Percentiles rank a stretch among this genome's conserved stretches.
phyloP scores from a whole-genome alignment of 306 rosid species.

The Pueraria montana region DNA sequence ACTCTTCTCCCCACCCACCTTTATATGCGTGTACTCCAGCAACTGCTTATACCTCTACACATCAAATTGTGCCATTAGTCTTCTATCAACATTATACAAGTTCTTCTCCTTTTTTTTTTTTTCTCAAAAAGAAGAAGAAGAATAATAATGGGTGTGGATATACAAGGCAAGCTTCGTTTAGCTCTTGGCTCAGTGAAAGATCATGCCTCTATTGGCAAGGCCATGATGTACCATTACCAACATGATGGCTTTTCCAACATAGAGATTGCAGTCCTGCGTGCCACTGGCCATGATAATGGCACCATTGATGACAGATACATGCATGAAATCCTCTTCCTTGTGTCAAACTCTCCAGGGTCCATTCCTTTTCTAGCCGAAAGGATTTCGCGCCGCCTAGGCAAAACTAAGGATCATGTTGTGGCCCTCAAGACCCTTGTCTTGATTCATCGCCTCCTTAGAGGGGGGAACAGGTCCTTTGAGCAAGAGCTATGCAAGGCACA shows the following conservation, averaged over 20 bases:
- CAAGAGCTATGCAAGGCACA: slow-evolving; percentile 61
- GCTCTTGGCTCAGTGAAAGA: slow-evolving; percentile 68
- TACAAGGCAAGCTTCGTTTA: slow-evolving; percentile 58
- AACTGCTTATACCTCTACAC: slow-evolving; percentile 47
- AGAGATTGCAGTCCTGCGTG: slow-evolving; percentile 67
- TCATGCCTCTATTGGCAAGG: slow-evolving; percentile 71
- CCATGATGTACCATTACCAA: slow-evolving; percentile 61
- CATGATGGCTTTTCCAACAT: slow-evolving; percentile 63
- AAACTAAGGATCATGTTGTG: slow-evolving; percentile 63
- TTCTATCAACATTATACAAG: slow-evolving; percentile 25
- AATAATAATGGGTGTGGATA: slow-evolving; percentile 60
- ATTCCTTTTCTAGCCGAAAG: slow-evolving; percentile 67
- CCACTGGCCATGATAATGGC: slow-evolving; percentile 62
- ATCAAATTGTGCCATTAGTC: slow-evolving; percentile 43
- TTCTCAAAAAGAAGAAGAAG: background rate
- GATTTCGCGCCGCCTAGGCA: slow-evolving; percentile 62
- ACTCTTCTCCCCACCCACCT: slow-evolving; percentile 41
- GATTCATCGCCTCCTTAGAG: slow-evolving; percentile 70
- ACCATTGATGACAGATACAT: slow-evolving; percentile 70
- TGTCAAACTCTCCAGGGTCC: slow-evolving; percentile 64
- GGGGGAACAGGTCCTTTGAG: slow-evolving; percentile 67
- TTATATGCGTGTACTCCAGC: slow-evolving; percentile 51
- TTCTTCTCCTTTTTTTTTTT: background rate
- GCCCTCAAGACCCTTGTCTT: slow-evolving; percentile 70
- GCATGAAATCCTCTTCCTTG: slow-evolving; percentile 75